Base-by-base conservation (phyloP, 495 filamentous ascomycete genomes). In the Xylaria cubensis region DNA sequence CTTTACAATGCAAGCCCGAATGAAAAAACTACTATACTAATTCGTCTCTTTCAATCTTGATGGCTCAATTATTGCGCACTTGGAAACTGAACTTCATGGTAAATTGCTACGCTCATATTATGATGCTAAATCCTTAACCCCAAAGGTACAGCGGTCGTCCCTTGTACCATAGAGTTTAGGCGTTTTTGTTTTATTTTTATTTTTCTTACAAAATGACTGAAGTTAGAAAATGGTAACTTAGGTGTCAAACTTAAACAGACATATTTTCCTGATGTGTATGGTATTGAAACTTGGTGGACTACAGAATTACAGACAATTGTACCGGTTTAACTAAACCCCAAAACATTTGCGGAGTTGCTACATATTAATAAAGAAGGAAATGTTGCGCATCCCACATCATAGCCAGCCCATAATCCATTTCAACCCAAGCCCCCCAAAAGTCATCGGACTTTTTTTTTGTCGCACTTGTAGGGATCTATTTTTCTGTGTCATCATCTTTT, bases 331-430 rank as follows among this genome's bases (percentile, higher is more conserved):
- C 51, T 15, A 19, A 55, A 13, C 9, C 50, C n/a, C 6, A 9
- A 24, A 53, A 53, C 12, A 24, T 24, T 24, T 50, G 46, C 46
- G 46, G 17, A 50, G 46, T 51, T 1, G 19, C 6, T 51, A 21
- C 2, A 17, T n/a, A 21, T 36, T 17, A 59, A 36, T 36, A 59
- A 29, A 59, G 29, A 59, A 59, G 19, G 26, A 55, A 29, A 12
- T 55, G 55, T 12, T 36, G 26, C 55, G 26, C 55, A 59, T 32
- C 55, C 36, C 39, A 24, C 36, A 63, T 63, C 59, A 39, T 41
- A 42, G 36, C 59, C 59, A 63, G 2, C 59, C 34, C 59, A 42
- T 63, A 63, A 63, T 63, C 59, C 59, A 63, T 8, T 34, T 63
- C 36, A 63, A 41, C 19, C 36, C 34, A 39, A 63, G 59, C 21